phyloP scores from a whole-genome alignment of 306 rosid species.

The Cucumis sativus region DNA sequence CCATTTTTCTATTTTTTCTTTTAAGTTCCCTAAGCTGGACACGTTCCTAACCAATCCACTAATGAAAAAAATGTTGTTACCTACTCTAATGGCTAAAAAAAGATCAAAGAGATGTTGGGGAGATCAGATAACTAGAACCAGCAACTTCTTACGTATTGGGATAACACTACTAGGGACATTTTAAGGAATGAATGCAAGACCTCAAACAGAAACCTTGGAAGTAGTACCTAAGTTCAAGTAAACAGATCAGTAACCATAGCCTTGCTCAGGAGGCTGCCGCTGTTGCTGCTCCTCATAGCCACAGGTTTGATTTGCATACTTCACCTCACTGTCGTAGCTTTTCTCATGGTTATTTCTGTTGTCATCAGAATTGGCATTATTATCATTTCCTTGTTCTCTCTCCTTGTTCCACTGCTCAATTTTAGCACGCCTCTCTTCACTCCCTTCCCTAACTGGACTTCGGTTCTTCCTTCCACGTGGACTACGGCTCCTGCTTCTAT shows the following conservation, averaged over 20 bases:
- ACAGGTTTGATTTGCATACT: slow-evolving; percentile 20
- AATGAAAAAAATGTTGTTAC: background rate
- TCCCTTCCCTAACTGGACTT: background rate
- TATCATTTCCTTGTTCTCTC: slow-evolving; percentile 11
- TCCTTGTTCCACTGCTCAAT: background rate
- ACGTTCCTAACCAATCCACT: background rate
- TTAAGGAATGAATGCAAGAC: background rate
- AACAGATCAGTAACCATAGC: slow-evolving; percentile 28
- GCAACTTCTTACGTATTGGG: background rate
- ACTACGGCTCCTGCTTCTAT: background rate
- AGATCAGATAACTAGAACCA: background rate
- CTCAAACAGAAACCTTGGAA: background rate
- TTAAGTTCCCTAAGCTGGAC: background rate
- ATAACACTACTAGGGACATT: background rate
- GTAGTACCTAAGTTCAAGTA: background rate
- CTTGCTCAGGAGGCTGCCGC: slow-evolving; percentile 6
- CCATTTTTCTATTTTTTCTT: background rate
- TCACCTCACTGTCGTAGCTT: slow-evolving; percentile 7
- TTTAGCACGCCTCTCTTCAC: background rate
- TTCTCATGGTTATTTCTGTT: background rate
- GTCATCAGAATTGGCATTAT: slow-evolving; percentile 15
- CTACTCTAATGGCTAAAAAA: background rate
- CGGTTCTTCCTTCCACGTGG: background rate
- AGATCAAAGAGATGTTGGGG: background rate
- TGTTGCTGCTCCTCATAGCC: slow-evolving; percentile 20